Percentiles rank a stretch among this genome's conserved stretches.
Evolutionary conservation across 306 rosid species (phyloP).

Genomic region (Ochetophila trinervis): DNA sequence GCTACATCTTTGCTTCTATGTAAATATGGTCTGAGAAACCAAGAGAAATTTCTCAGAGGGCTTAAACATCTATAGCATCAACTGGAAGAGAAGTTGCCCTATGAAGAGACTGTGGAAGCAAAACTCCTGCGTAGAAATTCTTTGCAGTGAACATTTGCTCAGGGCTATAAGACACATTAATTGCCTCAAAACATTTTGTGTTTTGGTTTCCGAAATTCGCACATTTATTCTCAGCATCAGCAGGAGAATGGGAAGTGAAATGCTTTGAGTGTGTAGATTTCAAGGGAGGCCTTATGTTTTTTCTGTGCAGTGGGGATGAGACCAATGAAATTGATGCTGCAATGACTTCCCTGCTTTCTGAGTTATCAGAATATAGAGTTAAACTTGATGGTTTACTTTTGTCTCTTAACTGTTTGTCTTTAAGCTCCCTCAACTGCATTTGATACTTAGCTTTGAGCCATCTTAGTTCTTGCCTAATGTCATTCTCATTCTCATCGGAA

Average conservation of each 20-base stretch:
- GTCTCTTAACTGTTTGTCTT: constrained; percentile 60
- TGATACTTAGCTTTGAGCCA: constrained; percentile 99
- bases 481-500: constrained; percentile 61
- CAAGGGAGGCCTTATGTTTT: constrained; percentile 26
- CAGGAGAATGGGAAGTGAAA: constrained; percentile 9
- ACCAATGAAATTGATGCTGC: constrained; percentile 26
- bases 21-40: constrained; percentile 20
- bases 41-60: constrained; percentile 7
- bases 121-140: constrained; percentile 55
- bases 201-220: constrained; percentile 30
- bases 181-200: constrained; percentile 27
- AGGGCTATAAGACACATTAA: constrained; percentile 36
- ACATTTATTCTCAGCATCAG: constrained; percentile 31
- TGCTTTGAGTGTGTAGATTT: constrained; percentile 31
- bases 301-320: constrained; percentile 27
- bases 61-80: constrained; percentile 71
- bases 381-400: constrained; percentile 34
- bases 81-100: constrained; percentile 97
- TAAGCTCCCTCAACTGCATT: constrained; percentile 83
- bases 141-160: constrained; percentile 48
- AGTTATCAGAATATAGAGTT: constrained; percentile 33
- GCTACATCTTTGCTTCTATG: constrained; percentile 22
- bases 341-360: constrained; percentile 31
- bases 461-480: constrained; percentile 89
- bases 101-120: constrained; percentile 68